A percentile compares a stretch with the other conserved stretches of the same genome.
Conservation (phyloP, 352 stramenopile genomes). For the Pythium brassicae region DNA sequence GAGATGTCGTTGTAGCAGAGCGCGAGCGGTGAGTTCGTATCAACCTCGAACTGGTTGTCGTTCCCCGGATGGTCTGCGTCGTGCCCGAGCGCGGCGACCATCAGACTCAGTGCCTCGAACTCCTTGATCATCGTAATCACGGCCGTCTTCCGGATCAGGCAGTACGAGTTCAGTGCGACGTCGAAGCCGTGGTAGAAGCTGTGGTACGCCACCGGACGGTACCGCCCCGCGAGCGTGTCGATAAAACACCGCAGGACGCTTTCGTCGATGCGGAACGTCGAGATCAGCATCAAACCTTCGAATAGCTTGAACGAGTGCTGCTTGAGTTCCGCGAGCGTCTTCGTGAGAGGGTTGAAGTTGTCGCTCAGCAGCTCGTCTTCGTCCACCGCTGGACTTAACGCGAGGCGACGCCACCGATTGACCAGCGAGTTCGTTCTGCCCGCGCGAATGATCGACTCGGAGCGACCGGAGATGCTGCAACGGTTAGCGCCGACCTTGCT, state of each 20-base stretch:
- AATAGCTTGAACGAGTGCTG: conserved; percentile 61
- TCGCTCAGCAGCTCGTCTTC: conserved; percentile 49
- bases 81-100: conserved; percentile 81
- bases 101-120: conserved; percentile 66
- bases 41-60: conserved; percentile 89
- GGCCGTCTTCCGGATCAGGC: conserved; percentile 45
- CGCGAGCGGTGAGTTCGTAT: conserved; percentile 67
- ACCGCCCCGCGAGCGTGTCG: conserved; percentile 42
- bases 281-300: conserved; percentile 49
- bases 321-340: conserved; percentile 50
- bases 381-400: conserved; percentile 26
- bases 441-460: conserved; percentile 33
- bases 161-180: conserved; percentile 63
- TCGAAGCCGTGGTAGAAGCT: conserved; percentile 86
- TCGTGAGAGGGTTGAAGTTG: conserved; percentile 57
- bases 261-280: conserved; percentile 63
- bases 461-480: conserved; percentile 28
- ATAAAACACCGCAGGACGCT: conserved; percentile 48
- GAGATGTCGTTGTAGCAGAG: conserved; percentile 89
- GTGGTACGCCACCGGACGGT: conserved; percentile 77
- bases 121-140: conserved; percentile 67
- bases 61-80: conserved; percentile 87
- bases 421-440: conserved; percentile 49
- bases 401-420: conserved; percentile 56
- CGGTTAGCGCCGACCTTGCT: conserved; percentile 14